Percentiles rank a stretch among this genome's conserved stretches.
phyloP scores from a whole-genome alignment of 495 filamentous ascomycete genomes.

The Parmelia sp. region DNA sequence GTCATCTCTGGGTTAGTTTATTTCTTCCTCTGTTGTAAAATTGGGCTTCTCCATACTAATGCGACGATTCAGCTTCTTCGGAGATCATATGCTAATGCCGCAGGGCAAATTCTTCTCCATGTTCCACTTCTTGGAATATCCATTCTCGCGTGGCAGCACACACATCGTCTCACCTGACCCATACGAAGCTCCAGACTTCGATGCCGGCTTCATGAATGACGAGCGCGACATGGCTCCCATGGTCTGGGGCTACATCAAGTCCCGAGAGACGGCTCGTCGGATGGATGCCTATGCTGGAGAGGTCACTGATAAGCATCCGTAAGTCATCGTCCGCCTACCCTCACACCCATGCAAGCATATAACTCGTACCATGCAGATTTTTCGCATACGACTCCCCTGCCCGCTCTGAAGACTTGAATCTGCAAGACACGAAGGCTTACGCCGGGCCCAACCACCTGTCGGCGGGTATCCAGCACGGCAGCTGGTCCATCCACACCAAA shows the following conservation, averaged over 20 bases:
- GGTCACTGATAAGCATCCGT: slow-evolving; percentile 56
- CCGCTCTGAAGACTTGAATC: slow-evolving; percentile 63
- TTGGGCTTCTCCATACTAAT: background rate
- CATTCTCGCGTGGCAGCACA: slow-evolving; percentile 68
- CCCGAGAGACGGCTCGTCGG: slow-evolving; percentile 69
- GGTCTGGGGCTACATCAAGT: slow-evolving; percentile 84
- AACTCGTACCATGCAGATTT: slow-evolving; percentile 44
- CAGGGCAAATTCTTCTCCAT: slow-evolving; percentile 80
- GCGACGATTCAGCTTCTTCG: slow-evolving; percentile 41
- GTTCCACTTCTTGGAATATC: slow-evolving; percentile 82
- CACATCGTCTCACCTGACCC: slow-evolving; percentile 66
- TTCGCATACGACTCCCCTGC: slow-evolving; percentile 63
- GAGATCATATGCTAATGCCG: slow-evolving; percentile 67
- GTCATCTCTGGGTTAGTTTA: slow-evolving; percentile 50
- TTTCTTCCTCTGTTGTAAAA: background rate
- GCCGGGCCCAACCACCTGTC: slow-evolving; percentile 67
- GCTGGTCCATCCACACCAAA: slow-evolving; percentile 41
- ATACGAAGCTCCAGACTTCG: slow-evolving; percentile 71
- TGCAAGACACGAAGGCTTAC: slow-evolving; percentile 67
- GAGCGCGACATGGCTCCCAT: slow-evolving; percentile 76
- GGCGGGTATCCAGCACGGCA: slow-evolving; percentile 60
- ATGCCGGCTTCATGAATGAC: slow-evolving; percentile 82
- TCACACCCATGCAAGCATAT: background rate
- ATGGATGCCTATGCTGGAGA: slow-evolving; percentile 78
- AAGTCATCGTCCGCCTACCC: slow-evolving; percentile 14